Evolutionary conservation across 352 stramenopile species (phyloP).

Genomic region (Globisporangium cederbergense): DNA sequence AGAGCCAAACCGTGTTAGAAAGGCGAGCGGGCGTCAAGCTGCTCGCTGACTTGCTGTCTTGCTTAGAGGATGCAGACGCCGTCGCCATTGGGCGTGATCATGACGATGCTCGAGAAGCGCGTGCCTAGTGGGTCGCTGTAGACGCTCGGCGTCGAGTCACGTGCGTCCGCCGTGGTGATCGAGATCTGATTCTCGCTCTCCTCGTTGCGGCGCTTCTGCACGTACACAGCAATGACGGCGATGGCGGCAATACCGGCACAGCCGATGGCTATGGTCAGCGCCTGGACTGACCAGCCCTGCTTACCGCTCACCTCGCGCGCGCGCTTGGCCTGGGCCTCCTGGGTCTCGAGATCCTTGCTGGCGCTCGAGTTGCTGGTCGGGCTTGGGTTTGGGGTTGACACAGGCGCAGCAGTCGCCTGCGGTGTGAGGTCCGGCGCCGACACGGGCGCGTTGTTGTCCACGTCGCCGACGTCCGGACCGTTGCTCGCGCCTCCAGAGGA

Average conservation of each 20-base stretch:
- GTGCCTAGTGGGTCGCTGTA: constrained; percentile 76
- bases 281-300: constrained; percentile 4
- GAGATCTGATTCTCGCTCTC: constrained; percentile 25
- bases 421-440: constrained; percentile 8
- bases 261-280: constrained; percentile 20
- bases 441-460: constrained; percentile 21
- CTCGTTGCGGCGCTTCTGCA: constrained; percentile 30
- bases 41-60: too few species aligned
- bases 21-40: too few species aligned
- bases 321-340: constrained; percentile 44
- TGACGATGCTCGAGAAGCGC: constrained; percentile 84
- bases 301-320: constrained; percentile 32
- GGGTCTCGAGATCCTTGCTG: constrained; percentile 26
- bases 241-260: constrained; percentile 36
- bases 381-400: constrained; percentile 12
- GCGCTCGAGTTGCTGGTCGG: neutral
- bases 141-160: constrained; percentile 52
- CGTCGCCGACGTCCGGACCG: constrained; percentile 34
- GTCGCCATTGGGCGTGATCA: constrained; percentile 81
- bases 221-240: constrained; percentile 51
- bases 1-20: too few species aligned
- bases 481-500: constrained; percentile 8
- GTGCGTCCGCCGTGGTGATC: constrained; percentile 34
- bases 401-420: constrained; percentile 14
- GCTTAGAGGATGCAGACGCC: constrained; percentile 73